These are phyloP conservation scores for Calocera cornea DNA, from an alignment of 768 basidiomycete genomes.

Conservation along the genomic window DNA sequence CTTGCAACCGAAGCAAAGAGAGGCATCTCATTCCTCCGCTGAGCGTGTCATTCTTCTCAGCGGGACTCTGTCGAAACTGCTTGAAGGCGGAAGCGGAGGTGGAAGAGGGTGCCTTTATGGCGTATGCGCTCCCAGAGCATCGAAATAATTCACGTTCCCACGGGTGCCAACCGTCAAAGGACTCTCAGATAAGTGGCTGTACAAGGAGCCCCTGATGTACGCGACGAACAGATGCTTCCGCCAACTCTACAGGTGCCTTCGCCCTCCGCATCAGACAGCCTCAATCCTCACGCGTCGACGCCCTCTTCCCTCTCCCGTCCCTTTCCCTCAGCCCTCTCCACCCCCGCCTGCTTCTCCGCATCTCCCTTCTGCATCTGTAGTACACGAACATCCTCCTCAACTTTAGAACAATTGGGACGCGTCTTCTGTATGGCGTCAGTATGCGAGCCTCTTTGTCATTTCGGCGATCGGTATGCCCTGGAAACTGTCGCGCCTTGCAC, in stretches of 20 bases:
- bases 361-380: background rate
- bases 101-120: too few relatives aligned
- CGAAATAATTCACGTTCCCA: too few relatives aligned
- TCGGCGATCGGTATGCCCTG: slow-evolving; percentile 54
- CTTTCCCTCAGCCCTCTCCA: background rate
- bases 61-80: too few relatives aligned
- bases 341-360: background rate
- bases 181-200: background rate
- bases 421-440: background rate
- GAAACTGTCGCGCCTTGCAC: background rate
- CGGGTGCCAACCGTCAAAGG: background rate
- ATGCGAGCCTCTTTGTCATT: slow-evolving; percentile 68
- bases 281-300: background rate
- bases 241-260: background rate
- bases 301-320: background rate
- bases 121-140: too few relatives aligned
- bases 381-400: too few relatives aligned
- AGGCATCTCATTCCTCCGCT: too few relatives aligned
- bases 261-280: background rate
- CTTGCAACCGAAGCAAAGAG: too few relatives aligned
- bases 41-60: too few relatives aligned
- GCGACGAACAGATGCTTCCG: background rate
- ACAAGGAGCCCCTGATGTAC: background rate
- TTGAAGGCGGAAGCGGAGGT: too few relatives aligned
- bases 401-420: too few relatives aligned